These are phyloP conservation scores for Cadophora malorum DNA, from an alignment of 2,329 filamentous ascomycete species.

Conservation along the genomic window DNA sequence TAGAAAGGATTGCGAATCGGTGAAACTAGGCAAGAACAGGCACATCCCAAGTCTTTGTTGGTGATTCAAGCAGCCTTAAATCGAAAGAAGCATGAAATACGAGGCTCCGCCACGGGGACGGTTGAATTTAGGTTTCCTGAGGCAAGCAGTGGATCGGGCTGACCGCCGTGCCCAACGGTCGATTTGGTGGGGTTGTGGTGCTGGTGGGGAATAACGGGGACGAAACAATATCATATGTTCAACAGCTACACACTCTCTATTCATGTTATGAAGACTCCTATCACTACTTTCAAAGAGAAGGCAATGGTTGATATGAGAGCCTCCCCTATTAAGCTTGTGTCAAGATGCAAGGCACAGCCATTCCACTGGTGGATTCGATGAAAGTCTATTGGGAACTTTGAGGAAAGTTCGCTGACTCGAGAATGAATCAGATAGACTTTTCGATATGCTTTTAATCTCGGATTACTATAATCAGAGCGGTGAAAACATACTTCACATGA, in stretches of 20 bases:
- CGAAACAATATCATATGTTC: too few species aligned
- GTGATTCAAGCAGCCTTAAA: background rate
- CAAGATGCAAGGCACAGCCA: background rate
- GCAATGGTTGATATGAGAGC: background rate
- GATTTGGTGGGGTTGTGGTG: too few species aligned
- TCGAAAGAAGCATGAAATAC: background rate
- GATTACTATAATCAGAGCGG: background rate
- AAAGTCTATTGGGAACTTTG: background rate
- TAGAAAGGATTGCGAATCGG: background rate
- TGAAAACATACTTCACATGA: background rate
- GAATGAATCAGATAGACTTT: background rate
- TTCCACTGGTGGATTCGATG: background rate
- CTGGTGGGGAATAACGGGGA: too few species aligned
- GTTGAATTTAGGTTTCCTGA: background rate
- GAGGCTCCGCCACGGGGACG: background rate
- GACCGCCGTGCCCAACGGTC: background rate
- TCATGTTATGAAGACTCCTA: too few species aligned
- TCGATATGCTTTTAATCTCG: background rate
- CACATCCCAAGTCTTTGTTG: background rate
- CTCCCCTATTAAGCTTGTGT: background rate
- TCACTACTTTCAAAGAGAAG: background rate
- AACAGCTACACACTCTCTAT: background rate
- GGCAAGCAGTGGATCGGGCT: background rate
- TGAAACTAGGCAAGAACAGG: background rate
- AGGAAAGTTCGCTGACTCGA: conserved; percentile 9